Evolutionary conservation across 306 rosid genomes (phyloP).

Genomic region (Lagenaria siceraria): DNA sequence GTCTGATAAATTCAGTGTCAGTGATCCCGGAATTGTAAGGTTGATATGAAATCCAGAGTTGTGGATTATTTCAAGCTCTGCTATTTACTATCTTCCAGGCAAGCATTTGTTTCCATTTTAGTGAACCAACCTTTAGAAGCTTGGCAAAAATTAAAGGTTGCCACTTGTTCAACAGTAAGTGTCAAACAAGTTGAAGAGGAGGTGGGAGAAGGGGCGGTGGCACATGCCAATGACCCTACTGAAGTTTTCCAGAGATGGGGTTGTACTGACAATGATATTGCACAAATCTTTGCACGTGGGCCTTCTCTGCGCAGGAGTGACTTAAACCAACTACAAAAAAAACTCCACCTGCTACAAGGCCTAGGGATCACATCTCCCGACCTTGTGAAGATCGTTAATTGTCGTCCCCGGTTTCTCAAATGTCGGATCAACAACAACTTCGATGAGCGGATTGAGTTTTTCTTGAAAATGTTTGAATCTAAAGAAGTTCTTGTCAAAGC

Average conservation of each 20-base stretch:
- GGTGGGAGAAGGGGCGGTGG: background rate
- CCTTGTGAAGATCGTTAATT: slow-evolving; percentile 44
- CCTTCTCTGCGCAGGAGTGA: slow-evolving; percentile 35
- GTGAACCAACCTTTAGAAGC: background rate
- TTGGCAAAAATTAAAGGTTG: slow-evolving; percentile 15
- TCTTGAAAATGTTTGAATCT: slow-evolving; percentile 44
- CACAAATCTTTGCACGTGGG: slow-evolving; percentile 19
- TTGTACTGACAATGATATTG: slow-evolving; percentile 40
- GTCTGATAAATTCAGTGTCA: background rate
- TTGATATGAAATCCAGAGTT: slow-evolving; percentile 16
- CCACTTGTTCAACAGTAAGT: slow-evolving; percentile 48
- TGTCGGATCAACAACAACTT: slow-evolving; percentile 23
- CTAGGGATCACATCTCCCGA: slow-evolving; percentile 41
- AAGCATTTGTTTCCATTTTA: background rate
- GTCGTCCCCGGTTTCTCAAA: slow-evolving; percentile 46
- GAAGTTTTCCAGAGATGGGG: slow-evolving; percentile 55
- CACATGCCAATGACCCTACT: slow-evolving; percentile 14
- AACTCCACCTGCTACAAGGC: slow-evolving; percentile 32
- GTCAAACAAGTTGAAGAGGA: slow-evolving; percentile 13
- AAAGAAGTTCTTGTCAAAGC: slow-evolving; percentile 46
- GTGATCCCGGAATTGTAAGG: background rate
- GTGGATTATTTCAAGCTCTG: slow-evolving; percentile 23
- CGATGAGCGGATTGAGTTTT: slow-evolving; percentile 37
- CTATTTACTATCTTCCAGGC: slow-evolving; percentile 12
- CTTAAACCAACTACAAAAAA: slow-evolving; percentile 22